These are phyloP conservation scores for Draba incana DNA, from an alignment of 345 rosid genomes.

Conservation along the genomic window DNA sequence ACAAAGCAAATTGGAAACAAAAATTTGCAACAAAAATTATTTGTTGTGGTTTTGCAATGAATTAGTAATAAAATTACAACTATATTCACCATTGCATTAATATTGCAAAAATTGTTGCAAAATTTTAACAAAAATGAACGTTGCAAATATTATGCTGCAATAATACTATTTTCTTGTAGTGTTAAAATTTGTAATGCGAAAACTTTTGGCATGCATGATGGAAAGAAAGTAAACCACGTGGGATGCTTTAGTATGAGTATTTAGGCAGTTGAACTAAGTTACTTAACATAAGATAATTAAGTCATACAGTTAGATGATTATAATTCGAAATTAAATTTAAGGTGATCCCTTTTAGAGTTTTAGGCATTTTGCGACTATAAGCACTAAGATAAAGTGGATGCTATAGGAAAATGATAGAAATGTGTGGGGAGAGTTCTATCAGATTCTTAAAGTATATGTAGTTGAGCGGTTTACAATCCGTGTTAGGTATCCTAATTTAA, in stretches of 20 bases:
- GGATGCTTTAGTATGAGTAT: constrained; percentile 41
- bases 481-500: not conserved
- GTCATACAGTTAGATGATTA: not conserved
- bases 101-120: no score
- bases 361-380: constrained; percentile 4
- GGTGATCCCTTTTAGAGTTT: not conserved
- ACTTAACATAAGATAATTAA: not conserved
- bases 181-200: not conserved
- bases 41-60: no score
- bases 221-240: constrained; percentile 51
- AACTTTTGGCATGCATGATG: constrained; percentile 34
- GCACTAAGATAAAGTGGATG: constrained; percentile 14
- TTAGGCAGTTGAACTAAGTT: constrained; percentile 17
- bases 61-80: no score
- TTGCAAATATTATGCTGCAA: no score
- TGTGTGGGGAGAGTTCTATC: constrained; percentile 4
- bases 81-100: no score
- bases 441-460: not conserved
- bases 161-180: no score
- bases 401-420: constrained; percentile 8
- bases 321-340: not conserved
- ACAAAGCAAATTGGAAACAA: no score
- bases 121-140: no score
- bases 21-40: no score
- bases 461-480: constrained; percentile 2